Base-by-base conservation (phyloP, 768 basidiomycete species). In the Collybia sp. region DNA sequence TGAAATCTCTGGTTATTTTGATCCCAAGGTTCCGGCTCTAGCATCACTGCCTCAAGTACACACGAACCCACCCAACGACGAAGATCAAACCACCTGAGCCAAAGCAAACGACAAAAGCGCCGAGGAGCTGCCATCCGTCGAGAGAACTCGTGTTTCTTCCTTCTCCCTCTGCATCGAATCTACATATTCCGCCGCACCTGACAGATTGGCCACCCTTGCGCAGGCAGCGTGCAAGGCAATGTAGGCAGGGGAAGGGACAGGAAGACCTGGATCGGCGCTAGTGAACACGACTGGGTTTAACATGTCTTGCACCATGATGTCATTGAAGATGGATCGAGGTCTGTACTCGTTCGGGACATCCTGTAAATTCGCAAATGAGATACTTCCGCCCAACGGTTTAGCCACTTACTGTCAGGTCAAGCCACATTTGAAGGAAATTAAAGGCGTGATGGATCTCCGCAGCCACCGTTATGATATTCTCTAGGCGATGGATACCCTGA, bases 231-330 rank as follows among this genome's bases (percentile, higher is more conserved):
- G 35, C 35, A 37, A 18, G 4, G 35, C 35, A 13, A 31, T 1
- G n/a, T 12, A 11, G 33, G 37, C 6, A 59, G 63, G 37, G 65
- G 64, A 41, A 33, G 45, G 45, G 19, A 40, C 37, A 6, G 45
- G 38, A 40, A n/a, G 5, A 15, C 40, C 45, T 3, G 45, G 12
- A 10, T 36, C 19, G 16, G 18, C 40, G 17, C 39, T 13, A 3
- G 45, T 46, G 2, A 46, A 30, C 8, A 25, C 25, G 25, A 25
- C 25, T 25, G 25, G 25, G 25, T 25, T 25, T 25, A 8, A 8
- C 32, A 8, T 25, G 8, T 35, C 31, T 18, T 10, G 35, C 10
- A 37, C n/a, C 13, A 37, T 37, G 4, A 10, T 10, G 10, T 37
- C 17, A 25, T 25, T 25, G 25, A 25, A 25, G 25, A 18, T 37